phyloP scores from a whole-genome alignment of 2,329 filamentous ascomycete species.

The Fusarium xyrophilum region DNA sequence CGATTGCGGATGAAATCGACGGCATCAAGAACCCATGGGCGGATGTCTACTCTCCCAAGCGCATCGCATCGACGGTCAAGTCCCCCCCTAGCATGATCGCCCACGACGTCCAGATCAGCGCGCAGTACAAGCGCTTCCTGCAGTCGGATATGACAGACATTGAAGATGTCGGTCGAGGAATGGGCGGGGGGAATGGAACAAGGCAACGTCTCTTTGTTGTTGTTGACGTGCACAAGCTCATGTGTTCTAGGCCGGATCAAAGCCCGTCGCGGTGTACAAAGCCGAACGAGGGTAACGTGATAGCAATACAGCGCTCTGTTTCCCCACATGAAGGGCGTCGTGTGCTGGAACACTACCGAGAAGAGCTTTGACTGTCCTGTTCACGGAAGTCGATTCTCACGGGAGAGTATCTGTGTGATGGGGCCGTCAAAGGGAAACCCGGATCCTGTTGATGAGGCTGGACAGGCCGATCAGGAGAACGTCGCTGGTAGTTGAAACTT shows the following conservation, averaged over 20 bases:
- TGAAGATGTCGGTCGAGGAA: slow-evolving; percentile 57
- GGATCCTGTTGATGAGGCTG: not conserved
- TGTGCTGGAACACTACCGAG: slow-evolving; percentile 62
- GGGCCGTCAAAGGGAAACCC: slow-evolving; percentile 23
- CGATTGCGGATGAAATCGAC: slow-evolving; percentile 62
- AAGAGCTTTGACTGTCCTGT: slow-evolving; percentile 63
- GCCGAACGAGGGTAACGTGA: slow-evolving; percentile 59
- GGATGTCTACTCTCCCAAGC: slow-evolving; percentile 58
- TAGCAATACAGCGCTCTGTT: slow-evolving; percentile 61
- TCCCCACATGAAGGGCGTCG: slow-evolving; percentile 62
- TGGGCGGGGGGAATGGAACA: slow-evolving; percentile 61
- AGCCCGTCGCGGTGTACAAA: slow-evolving; percentile 63
- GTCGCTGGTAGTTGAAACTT: slow-evolving; percentile 14
- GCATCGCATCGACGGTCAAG: slow-evolving; percentile 53
- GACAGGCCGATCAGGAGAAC: slow-evolving; percentile 1
- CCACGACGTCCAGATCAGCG: slow-evolving; percentile 62
- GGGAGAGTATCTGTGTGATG: slow-evolving; percentile 30
- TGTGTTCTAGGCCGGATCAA: slow-evolving; percentile 30
- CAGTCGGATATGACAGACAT: slow-evolving; percentile 63
- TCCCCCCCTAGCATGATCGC: slow-evolving; percentile 53
- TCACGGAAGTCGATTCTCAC: slow-evolving; percentile 50
- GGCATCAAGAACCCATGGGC: slow-evolving; percentile 58
- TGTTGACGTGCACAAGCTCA: not conserved
- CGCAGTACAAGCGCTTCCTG: slow-evolving; percentile 62
- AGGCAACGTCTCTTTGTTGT: slow-evolving; percentile 20